These are phyloP conservation scores for Ophiostoma tasmaniense DNA, from an alignment of 2,329 filamentous ascomycete species.

Conservation along the genomic window DNA sequence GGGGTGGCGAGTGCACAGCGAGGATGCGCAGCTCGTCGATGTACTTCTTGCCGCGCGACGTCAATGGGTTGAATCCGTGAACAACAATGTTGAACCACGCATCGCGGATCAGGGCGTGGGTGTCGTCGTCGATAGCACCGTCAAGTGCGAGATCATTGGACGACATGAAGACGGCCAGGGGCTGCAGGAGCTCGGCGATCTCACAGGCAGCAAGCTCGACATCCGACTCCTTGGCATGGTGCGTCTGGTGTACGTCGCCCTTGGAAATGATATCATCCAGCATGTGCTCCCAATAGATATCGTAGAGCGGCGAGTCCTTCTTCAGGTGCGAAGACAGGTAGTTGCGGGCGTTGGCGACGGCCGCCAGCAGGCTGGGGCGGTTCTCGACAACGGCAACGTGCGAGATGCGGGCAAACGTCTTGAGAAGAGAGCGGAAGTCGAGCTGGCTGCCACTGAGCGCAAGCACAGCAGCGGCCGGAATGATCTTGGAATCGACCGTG, in stretches of 20 bases:
- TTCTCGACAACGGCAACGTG: constrained; percentile 64
- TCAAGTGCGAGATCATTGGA: constrained; percentile 47
- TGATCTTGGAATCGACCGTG: constrained; percentile 74
- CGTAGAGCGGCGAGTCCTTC: constrained; percentile 65
- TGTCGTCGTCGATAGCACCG: constrained; percentile 53
- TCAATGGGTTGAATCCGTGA: constrained; percentile 75
- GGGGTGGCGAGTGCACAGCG: constrained; percentile 75
- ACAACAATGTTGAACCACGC: constrained; percentile 98
- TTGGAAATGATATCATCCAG: constrained; percentile 83
- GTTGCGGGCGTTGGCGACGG: constrained; percentile 71
- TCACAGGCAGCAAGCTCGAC: constrained; percentile 75
- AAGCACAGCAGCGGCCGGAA: constrained; percentile 70
- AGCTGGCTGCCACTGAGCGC: constrained; percentile 67
- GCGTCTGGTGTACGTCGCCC: constrained; percentile 71
- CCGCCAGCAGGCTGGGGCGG: constrained; percentile 58
- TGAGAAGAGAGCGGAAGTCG: constrained; percentile 79
- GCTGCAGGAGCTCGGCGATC: constrained; percentile 78
- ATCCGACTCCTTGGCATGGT: constrained; percentile 66
- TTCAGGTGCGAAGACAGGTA: constrained; percentile 64
- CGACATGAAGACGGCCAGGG: constrained; percentile 77
- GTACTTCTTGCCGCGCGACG: constrained; percentile 64
- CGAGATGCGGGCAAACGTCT: constrained; percentile 68
- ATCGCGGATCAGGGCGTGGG: constrained; percentile 68
- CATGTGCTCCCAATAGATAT: constrained; percentile 74
- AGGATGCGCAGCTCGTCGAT: constrained; percentile 71